Base-by-base conservation (phyloP, 306 rosid genomes). In the Vachellia pachyceras region DNA sequence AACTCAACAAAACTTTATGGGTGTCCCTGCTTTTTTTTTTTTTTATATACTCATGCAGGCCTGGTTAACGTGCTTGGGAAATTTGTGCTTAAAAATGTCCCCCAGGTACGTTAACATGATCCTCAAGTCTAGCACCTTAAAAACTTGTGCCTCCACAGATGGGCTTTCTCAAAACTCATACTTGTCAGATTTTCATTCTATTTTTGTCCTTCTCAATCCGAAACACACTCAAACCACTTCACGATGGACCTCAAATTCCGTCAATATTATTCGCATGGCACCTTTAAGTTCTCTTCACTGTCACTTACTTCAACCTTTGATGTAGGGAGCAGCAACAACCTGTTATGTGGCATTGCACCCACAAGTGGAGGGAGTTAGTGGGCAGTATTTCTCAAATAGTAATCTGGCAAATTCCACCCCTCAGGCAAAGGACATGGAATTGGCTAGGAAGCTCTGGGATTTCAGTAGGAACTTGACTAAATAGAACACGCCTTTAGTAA, bases 271-370 rank as follows among this genome's bases (percentile, higher is more conserved):
- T 64, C 39, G 10, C 15, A 13, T 13, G 69, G 69, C 69, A 64
- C 15, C 69, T 2, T 64, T 64, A 33, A 33, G 3, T 64, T 4
- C 11, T 61, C 40, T 17, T 52, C 58, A 54, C 18, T 54, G 60
- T 78, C 63, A 49, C 70, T 45, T 25, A 66, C 77, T 73, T 29
- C 33, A 63, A 55, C 47, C 37, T 76, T 76, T 69, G 63, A 69
- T 83, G 10, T 40, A 95, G 97, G 97, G 97, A 76, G 95, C 97
- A 66, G 95, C 97, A 55, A 95, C 98, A 82, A 89, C 91, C 13
- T 92, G 97, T 82, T 92, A 95, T 77, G 89, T 85, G 57, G 95
- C 98, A 60, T 72, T 95, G 84, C 85, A 95, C 54, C 95, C 93
- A 22, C 83, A 91, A 73, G 91, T 84, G 69, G 80, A 77, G 71